Percentiles rank a stretch among this genome's conserved stretches.
phyloP scores from a whole-genome alignment of 257 asterid genomes.

The Nicotiana otophora region DNA sequence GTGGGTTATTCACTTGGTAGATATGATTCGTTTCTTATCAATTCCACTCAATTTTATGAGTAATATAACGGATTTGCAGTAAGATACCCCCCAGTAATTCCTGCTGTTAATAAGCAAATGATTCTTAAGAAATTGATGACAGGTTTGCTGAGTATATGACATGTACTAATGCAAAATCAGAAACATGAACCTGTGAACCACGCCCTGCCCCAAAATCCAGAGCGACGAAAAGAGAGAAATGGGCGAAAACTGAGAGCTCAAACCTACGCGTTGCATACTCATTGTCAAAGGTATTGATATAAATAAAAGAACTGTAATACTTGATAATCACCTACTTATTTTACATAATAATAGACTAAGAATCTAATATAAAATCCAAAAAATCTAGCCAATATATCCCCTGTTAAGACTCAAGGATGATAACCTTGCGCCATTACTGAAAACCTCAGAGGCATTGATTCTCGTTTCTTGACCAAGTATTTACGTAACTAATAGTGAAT shows the following conservation, averaged over 20 bases:
- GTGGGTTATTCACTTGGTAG: background rate
- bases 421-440: background rate
- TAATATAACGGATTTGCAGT: too few species aligned
- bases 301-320: background rate
- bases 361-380: background rate
- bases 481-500: background rate
- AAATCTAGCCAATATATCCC: background rate
- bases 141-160: background rate
- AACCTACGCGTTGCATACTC: too few species aligned
- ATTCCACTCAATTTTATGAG: background rate
- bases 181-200: too few species aligned
- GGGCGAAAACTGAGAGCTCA: too few species aligned
- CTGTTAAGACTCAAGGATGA: background rate
- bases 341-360: background rate
- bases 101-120: background rate
- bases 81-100: background rate
- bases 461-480: slow-evolving; percentile 5
- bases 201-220: too few species aligned
- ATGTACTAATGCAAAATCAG: background rate
- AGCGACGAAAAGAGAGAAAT: too few species aligned
- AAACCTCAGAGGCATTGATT: slow-evolving; percentile 1
- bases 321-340: background rate
- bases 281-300: background rate
- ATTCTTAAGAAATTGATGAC: background rate
- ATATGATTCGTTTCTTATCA: background rate